Base-by-base conservation (phyloP, 495 filamentous ascomycete genomes). In the Venustampulla echinocandica region DNA sequence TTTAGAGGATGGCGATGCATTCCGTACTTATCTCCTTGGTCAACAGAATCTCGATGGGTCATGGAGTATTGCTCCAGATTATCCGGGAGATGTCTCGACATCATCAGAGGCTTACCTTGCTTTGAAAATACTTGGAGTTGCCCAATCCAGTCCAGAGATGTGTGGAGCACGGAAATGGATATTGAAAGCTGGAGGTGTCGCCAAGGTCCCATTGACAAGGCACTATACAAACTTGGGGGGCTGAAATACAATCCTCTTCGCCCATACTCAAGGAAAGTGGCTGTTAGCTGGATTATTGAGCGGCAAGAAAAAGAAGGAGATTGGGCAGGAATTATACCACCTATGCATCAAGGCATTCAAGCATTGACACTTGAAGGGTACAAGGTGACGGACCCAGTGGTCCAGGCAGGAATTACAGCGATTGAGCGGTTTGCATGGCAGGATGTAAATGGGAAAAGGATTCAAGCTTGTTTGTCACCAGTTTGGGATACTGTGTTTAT, bases 71-170 rank as follows among this genome's bases (percentile, higher is more conserved):
- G 67, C 66, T 1, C 62, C 66, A 0, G 41, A 60, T 1, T 49
- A 57, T 24, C 62, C 60, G 1, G 64, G 69, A 6, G 62, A 69
- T 41, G 46, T 67, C 0, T 71, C 67, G 6, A 60, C 57, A 0
- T 62, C 60, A 0, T 53, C 55, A 4, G 68, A 71, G 35, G 61
- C 63, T 0, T 71, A 73, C 37, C 41, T 73, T 1, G 67, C 68
- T 1, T 42, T 69, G 15, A 66, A 66, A 50, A 58, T 71, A 10
- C 53, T 73, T 1, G 64, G 64, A 0, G 10, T 62, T 4, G 24
- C 47, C 1, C 10, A 34, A 3, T 35, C 49, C 10, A 13, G 39
- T n/a, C 44, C 44, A 36, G 46, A 37, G 10, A 66, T 72, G 61
- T 28, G 25, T 5, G 37, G 41, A 32, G 65, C 65, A 1, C 46